Evolutionary conservation across 495 filamentous ascomycete genomes (phyloP).

Genomic region (Neurospora tetrasperma): DNA sequence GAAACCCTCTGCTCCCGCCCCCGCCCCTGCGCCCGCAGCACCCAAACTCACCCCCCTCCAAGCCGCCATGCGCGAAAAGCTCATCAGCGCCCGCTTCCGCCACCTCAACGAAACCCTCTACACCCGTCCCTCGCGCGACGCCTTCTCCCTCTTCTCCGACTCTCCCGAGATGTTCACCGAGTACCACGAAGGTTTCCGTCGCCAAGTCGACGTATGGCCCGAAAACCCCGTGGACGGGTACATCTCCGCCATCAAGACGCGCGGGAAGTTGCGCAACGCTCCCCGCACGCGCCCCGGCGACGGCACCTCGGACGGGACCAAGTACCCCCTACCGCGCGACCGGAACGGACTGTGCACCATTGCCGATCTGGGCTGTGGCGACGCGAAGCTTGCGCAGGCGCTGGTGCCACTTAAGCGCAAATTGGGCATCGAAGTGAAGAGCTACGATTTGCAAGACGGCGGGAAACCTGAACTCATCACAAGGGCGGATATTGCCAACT

Average conservation of each 20-base stretch:
- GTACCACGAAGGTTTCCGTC: conserved; percentile 90
- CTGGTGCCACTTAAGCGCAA: conserved; percentile 48
- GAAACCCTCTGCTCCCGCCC: conserved; percentile 11
- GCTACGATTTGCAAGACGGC: conserved; percentile 45
- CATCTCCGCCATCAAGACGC: conserved; percentile 52
- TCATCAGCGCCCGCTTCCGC: conserved; percentile 88
- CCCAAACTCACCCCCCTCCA: conserved; percentile 79
- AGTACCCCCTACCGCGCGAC: conserved; percentile 22
- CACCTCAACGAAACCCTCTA: conserved; percentile 95
- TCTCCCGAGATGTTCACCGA: conserved; percentile 86
- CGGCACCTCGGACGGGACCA: conserved; percentile 9
- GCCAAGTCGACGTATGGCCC: conserved; percentile 90
- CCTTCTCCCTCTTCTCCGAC: conserved; percentile 64
- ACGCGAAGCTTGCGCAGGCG: conserved; percentile 55
- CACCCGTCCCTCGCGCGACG: conserved; percentile 72
- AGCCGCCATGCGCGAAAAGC: conserved; percentile 83
- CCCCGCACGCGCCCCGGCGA: conserved; percentile 23
- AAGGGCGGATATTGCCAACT: conserved; percentile 73
- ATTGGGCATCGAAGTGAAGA: conserved; percentile 29
- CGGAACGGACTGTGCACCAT: conserved; percentile 58
- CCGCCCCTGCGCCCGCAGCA: conserved; percentile 14
- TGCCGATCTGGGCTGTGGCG: conserved; percentile 57
- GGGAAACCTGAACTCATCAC: conserved; percentile 58
- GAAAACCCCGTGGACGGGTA: conserved; percentile 88
- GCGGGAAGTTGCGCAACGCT: conserved; percentile 31